Base-by-base conservation (phyloP, 352 stramenopile species). In the Globisporangium paddicum region DNA sequence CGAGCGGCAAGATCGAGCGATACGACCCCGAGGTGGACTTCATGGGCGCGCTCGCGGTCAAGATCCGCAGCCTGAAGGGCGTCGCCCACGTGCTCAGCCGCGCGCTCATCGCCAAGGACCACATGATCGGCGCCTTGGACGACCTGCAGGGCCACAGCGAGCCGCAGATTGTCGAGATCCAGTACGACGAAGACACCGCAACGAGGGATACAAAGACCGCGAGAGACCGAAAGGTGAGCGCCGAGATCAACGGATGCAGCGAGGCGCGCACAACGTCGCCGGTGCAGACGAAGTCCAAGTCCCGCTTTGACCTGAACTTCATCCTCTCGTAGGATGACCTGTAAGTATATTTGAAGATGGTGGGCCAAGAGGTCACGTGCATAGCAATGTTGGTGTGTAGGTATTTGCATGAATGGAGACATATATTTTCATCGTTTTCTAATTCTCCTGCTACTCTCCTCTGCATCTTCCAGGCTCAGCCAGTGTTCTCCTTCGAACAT, bases 21-120 rank as follows among this genome's bases (percentile, higher is more conserved):
- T 83, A 84, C 53, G 58, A 73, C 37, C 61, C 66, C 13, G 58
- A 77, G 19, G 72, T 75, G 44, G 68, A 81, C 25, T 82, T 79
- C 25, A 58, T 79, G 5, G 51, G 44, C 21, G 77, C 59, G 8
- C 55, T 81, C 7, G 57, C 65, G 54, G 28, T 28, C 28, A 70
- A 67, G 34, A 44, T 86, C 14, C 63, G 60, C 18, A 65, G 21
- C 10, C 59, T 80, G 10, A 49, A 56, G 5, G 40, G 69, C 10
- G 75, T 82, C 11, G 41, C 21, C 0, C 40, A 65, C 11, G 62
- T 85, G 8, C 49, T 88, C 47, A 60, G 61, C 34, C 65, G 60
- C 58, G 72, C 71, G 13, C 60, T 71, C 28, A 73, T 88, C 42
- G 63, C 58, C 7, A 75, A 77, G 26, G 62, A 77, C 35, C 66